Conservation (phyloP, 2,329 filamentous ascomycete species). For the Diaporthe citri region DNA sequence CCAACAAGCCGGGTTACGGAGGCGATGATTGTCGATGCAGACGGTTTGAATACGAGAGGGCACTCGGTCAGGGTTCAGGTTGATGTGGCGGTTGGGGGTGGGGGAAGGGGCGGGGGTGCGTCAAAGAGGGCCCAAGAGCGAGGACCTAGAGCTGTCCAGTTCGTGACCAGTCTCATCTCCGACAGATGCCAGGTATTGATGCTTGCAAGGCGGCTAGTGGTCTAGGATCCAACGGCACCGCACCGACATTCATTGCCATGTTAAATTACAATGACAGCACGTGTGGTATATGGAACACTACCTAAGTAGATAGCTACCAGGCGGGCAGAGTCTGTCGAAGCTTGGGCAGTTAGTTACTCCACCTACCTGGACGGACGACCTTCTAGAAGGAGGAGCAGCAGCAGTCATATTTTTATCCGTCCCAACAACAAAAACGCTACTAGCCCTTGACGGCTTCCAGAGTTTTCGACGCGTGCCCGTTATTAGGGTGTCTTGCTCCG, state of each 20-base stretch:
- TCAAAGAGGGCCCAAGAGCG: neutral
- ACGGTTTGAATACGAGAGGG: constrained; percentile 7
- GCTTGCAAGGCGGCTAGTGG: constrained; percentile 1
- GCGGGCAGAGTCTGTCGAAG: neutral
- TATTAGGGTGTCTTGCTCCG: neutral
- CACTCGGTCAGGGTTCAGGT: constrained; percentile 15
- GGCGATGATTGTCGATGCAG: neutral
- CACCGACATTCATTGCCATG: neutral
- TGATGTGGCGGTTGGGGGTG: neutral
- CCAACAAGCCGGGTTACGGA: neutral
- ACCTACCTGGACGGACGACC: neutral
- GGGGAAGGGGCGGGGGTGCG: neutral
- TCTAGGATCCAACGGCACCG: neutral
- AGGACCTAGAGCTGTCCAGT: neutral
- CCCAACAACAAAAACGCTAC: neutral
- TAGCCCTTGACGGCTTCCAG: constrained; percentile 1
- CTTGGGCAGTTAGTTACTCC: neutral
- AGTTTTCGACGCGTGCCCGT: constrained; percentile 12
- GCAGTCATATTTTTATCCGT: neutral
- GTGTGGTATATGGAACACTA: neutral
- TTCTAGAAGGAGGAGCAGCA: neutral
- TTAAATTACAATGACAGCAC: neutral
- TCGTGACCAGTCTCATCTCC: constrained; percentile 15
- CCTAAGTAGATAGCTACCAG: neutral
- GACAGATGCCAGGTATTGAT: neutral